A percentile compares a stretch with the other conserved stretches of the same genome.
Conservation (phyloP, 169 alveolate genomes). For the Plasmodium chabaudi region DNA sequence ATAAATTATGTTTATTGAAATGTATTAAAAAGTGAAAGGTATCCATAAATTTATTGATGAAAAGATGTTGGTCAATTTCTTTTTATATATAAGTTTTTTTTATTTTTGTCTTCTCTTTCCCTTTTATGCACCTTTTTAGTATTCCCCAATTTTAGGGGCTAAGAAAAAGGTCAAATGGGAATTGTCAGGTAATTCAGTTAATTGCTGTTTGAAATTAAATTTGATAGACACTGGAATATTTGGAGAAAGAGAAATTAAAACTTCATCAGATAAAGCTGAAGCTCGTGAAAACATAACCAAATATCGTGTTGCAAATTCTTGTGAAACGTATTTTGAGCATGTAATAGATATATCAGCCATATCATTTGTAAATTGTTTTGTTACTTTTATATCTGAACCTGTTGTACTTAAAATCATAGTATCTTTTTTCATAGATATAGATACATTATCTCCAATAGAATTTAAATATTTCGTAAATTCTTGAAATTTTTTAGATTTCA, state of each 20-base stretch:
- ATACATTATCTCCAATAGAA: conserved; percentile 89
- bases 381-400: conserved; percentile 88
- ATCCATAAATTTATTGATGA: neutral
- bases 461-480: conserved; percentile 87
- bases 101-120: neutral
- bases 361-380: conserved; percentile 86
- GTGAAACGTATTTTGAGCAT: conserved; percentile 87
- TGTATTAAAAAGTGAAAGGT: neutral
- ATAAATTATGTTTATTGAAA: neutral
- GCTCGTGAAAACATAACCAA: conserved; percentile 88
- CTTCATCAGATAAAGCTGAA: conserved; percentile 87
- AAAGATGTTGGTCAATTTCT: neutral
- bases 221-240: conserved; percentile 87
- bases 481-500: conserved; percentile 88
- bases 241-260: conserved; percentile 88
- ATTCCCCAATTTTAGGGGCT: conserved; percentile 87
- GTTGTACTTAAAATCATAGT: conserved; percentile 86
- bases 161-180: conserved; percentile 81
- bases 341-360: conserved; percentile 84
- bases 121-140: neutral
- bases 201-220: conserved; percentile 78
- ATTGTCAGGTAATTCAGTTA: conserved; percentile 40
- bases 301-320: conserved; percentile 88
- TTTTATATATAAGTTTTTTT: conserved; percentile 2
- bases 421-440: conserved; percentile 87